Evolutionary conservation across 2,329 filamentous ascomycete species (phyloP).

Genomic region (Ophiobolus disseminans): DNA sequence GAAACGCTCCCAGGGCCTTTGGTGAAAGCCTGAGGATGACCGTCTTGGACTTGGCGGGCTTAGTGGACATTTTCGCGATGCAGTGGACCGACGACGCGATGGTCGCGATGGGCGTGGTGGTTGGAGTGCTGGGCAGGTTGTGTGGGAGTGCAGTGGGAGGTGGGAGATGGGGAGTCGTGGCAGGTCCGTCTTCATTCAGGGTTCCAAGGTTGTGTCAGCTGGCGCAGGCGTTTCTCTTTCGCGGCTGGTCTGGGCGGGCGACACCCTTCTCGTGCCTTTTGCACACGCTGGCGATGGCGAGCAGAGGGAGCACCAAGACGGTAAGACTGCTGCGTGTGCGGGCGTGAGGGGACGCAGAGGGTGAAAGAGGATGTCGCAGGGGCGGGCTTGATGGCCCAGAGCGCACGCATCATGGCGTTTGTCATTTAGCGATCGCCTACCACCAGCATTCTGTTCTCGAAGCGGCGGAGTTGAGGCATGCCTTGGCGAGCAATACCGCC

Average conservation of each 20-base stretch:
- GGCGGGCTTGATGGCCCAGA: too few species aligned
- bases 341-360: too few species aligned
- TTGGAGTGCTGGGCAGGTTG: conserved; percentile 13
- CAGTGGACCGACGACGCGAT: conserved; percentile 28
- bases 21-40: conserved; percentile 45
- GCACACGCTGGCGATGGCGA: too few species aligned
- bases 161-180: conserved; percentile 8
- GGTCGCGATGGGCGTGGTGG: conserved; percentile 24
- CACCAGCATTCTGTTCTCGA: too few species aligned
- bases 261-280: too few species aligned
- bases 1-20: conserved; percentile 38
- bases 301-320: too few species aligned
- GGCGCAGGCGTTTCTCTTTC: neutral
- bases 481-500: too few species aligned
- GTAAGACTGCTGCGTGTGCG: too few species aligned
- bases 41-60: conserved; percentile 41
- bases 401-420: too few species aligned
- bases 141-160: conserved; percentile 18
- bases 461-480: too few species aligned
- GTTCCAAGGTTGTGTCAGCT: neutral
- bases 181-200: neutral
- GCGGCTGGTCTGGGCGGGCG: neutral
- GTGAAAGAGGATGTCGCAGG: too few species aligned
- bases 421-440: too few species aligned
- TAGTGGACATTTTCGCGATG: conserved; percentile 44